Evolutionary conservation across 192 early-diverging fungal genomes (phyloP).

Genomic region (Cetraspora pellucida): DNA sequence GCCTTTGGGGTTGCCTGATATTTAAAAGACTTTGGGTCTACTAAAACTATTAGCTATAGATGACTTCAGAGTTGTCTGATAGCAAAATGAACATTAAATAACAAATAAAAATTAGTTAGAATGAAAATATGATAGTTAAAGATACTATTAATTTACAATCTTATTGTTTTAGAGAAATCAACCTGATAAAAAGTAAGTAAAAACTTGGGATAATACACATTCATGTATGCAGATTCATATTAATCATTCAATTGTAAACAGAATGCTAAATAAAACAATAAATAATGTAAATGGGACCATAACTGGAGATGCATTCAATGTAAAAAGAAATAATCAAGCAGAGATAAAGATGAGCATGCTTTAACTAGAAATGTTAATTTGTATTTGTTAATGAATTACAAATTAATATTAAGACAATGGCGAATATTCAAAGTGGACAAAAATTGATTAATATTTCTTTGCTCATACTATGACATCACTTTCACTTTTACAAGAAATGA

Average conservation of each 20-base stretch:
- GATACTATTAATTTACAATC: background rate
- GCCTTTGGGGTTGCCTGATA: background rate
- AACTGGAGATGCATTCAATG: background rate
- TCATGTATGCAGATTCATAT: constrained; percentile 7
- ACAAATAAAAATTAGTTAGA: background rate
- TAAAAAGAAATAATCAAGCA: constrained; percentile 13
- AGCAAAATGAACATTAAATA: background rate
- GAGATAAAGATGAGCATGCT: constrained; percentile 21
- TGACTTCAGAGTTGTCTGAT: constrained; percentile 6
- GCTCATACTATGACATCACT: too few relatives aligned
- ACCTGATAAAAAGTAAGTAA: background rate
- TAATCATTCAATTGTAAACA: background rate
- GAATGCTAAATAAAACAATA: background rate
- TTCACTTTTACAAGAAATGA: too few relatives aligned
- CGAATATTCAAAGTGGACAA: background rate
- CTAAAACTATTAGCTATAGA: background rate
- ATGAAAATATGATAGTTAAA: constrained; percentile 3
- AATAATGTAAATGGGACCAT: constrained; percentile 24
- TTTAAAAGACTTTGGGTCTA: background rate
- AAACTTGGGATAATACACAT: background rate
- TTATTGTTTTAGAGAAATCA: background rate
- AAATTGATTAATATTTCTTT: too few relatives aligned
- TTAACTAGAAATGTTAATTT: constrained; percentile 22
- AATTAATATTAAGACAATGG: constrained; percentile 15
- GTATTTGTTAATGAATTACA: constrained; percentile 13